Evolutionary conservation across 441 rosid species (phyloP).

Genomic region (Gossypium laxum): DNA sequence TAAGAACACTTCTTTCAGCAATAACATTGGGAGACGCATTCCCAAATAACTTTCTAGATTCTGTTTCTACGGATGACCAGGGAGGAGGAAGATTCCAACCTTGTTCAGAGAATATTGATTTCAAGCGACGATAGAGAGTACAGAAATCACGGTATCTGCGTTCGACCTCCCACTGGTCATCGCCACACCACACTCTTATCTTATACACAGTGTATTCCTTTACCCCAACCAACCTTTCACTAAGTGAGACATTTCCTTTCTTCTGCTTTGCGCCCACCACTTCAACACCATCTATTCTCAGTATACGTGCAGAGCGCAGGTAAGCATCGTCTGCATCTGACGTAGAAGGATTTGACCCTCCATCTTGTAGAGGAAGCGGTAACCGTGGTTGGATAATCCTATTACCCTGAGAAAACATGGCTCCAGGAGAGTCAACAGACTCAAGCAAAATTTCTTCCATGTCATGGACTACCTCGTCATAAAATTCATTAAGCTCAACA

Average conservation of each 20-base stretch:
- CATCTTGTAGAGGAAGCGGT: slow-evolving; percentile 53
- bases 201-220: slow-evolving; percentile 76
- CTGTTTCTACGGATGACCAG: slow-evolving; percentile 75
- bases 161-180: slow-evolving; percentile 81
- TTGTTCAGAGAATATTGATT: slow-evolving; percentile 58
- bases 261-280: slow-evolving; percentile 85
- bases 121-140: slow-evolving; percentile 69
- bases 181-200: slow-evolving; percentile 70
- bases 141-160: slow-evolving; percentile 85
- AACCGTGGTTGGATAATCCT: slow-evolving; percentile 40
- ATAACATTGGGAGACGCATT: slow-evolving; percentile 73
- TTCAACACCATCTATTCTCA: slow-evolving; percentile 65
- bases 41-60: slow-evolving; percentile 75
- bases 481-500: slow-evolving; percentile 47
- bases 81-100: slow-evolving; percentile 81
- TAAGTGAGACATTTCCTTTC: slow-evolving; percentile 79
- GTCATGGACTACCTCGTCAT: slow-evolving; percentile 82
- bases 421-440: slow-evolving; percentile 60
- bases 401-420: slow-evolving; percentile 45
- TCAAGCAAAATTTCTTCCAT: slow-evolving; percentile 94
- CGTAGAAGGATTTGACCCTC: slow-evolving; percentile 70
- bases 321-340: slow-evolving; percentile 43
- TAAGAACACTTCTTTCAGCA: slow-evolving; percentile 72
- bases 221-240: slow-evolving; percentile 93
- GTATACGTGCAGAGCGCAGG: slow-evolving; percentile 26